Base-by-base conservation (phyloP, 331 rosid genomes). In the Malus hybrid region DNA sequence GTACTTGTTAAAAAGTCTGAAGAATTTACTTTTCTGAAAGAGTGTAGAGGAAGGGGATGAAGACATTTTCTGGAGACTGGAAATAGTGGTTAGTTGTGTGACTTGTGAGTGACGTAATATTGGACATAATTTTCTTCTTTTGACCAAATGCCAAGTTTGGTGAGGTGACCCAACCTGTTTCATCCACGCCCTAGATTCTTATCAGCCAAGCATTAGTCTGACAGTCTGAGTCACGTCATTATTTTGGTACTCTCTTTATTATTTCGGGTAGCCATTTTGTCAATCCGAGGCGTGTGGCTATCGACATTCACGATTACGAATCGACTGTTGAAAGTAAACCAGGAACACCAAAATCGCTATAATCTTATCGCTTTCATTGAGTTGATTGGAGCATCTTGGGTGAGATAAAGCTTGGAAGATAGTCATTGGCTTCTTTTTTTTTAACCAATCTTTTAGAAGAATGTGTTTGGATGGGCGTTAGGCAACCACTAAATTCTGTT, bases 51-150 rank as follows among this genome's bases (percentile, higher is more conserved):
- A 72, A 44, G 31, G 70, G 75, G 6, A 50, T 27, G 61, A 39
- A 77, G 79, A 83, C 66, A 83, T 81, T 83, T 80, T 78, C 81
- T 68, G 42, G 64, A 80, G 69, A 60, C 69, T 33, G 75, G 76
- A 80, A n/a, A 75, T 48, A 54, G 33, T 76, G 82, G 76, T 32
- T 34, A 27, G 71, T 24, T 24, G 24, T 24, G 24, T 24, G 24
- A 24, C 24, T 73, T 29, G 52, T 82, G 77, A 72, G 71, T 83
- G 87, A 85, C 79, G 84, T 77, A 72, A 76, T 70, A 69, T 73
- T 24, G 74, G 83, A 64, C 74, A 48, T 50, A 61, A 71, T 48
- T 80, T 68, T 76, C 83, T 67, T 70, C 70, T 13, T 44, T 76
- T 65, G 67, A 65, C 71, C 62, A 70, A 80, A 80, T 62, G 73